Base-by-base conservation (phyloP, 2,329 filamentous ascomycete genomes). In the Hypocreales sp. region DNA sequence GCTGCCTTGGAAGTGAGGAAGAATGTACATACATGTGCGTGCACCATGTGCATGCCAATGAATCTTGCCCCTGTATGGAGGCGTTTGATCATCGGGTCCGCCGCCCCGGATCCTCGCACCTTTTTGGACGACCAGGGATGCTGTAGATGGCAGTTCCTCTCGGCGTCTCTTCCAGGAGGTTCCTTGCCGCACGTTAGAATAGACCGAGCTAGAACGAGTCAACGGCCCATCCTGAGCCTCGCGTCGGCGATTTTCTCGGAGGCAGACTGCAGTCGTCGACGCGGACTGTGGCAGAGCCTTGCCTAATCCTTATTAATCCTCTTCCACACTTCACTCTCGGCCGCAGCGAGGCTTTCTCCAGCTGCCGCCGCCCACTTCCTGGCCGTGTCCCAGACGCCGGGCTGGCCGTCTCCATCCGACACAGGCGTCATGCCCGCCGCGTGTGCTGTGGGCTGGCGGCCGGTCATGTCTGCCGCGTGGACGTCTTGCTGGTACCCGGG, bases 311-410 rank as follows among this genome's bases (percentile, higher is more conserved):
- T 71, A 49, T 70, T 74, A 42, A 75, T 68, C 42, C 60, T 63
- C 48, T 61, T 64, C 71, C 71, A 76, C 15, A 76, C 61, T 47
- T 73, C 67, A 27, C 53, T 55, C 53, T 76, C 71, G 10, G 67
- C 68, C 10, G 61, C 64, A 7, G 60, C 64, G 16, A 76, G 47
- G 43, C 61, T 67, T 34, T 63, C 61, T 27, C 70, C 69, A 6
- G 69, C 70, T 19, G 58, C 60, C 32, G 58, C 52, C 24, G 64
- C 67, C 56, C 65, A 61, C 45, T 67, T 71, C 55, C 65, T 70
- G 8, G 67, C 67, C 25, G 61, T 49, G 30, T 56, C 57, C 65
- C 66, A 71, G 5, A 71, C 49, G n/a, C 61, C 57, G 4, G 56
- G 54, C 12, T 58, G 58, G 15, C 45, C 44, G 15, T 45, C 45